Evolutionary conservation across 2,329 filamentous ascomycete genomes (phyloP), one percentile per base, ranked within the genome.

Genomic region (Karstenula rhodostoma): DNA sequence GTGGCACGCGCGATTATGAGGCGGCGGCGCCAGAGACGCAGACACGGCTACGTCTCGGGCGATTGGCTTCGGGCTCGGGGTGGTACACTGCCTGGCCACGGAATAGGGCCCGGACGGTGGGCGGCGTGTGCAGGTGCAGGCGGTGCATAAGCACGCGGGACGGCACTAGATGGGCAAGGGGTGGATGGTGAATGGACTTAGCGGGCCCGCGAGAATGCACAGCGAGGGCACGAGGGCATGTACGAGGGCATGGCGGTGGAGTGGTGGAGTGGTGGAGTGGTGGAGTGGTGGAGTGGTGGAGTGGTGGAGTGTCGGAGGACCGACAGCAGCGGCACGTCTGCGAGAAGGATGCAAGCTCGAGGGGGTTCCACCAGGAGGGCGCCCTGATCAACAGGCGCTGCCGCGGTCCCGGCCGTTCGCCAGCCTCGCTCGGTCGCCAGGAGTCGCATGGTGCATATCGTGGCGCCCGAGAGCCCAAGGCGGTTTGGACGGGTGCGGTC

Each of bases 131-230:
- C 58, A 62, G 61, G 57, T 61, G 63, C 50, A 62, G 64, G 59
- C 65, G 64, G 67, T 69, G 71, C 71, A 73, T 72, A 71, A 67
- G 68, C 68, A 70, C 62, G 53, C 62, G 56, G 52, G 56, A 48
- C 35, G 42, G 59, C 27, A 60, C 53, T 46, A 51, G 46, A 56
- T 37, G 47, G 42, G 55, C 57, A 56, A 44, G 35, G 40, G 56
- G 12, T 6, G 35, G 56, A n/a, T n/a, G 56, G 37, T 40, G 37
- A 40, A 43, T 37, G 32, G 43, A 51, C 54, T 58, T 51, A 55
- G 15, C 25, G 23, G 15, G 46, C 55, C 25, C 19, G 46, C 37
- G 51, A 25, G 33, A 40, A 9, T 48, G 37, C 29, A 52, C 40
- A 42, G 33, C 32, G 46, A 44, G 42, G 37, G 55, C 43, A 58